A percentile compares a stretch with the other conserved stretches of the same genome.
These are phyloP conservation scores for Tephrocybe sp. DNA, from an alignment of 768 basidiomycete species.

Conservation along the genomic window DNA sequence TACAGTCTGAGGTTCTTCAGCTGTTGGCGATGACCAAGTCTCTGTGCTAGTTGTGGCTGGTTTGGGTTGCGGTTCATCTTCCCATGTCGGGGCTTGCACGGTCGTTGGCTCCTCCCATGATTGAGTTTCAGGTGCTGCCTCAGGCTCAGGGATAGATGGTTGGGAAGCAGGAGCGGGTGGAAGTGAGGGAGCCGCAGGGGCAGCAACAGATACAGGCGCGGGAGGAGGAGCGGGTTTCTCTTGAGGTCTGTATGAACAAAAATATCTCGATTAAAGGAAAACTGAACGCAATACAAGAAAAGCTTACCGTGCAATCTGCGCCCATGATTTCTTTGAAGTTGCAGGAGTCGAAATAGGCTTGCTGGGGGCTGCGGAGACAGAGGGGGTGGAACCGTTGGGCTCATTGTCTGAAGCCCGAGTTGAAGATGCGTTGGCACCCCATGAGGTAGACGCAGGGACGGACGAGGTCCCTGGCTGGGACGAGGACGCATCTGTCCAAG, in stretches of 20 bases:
- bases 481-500: conserved; percentile 28
- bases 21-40: conserved; percentile 30
- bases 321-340: conserved; percentile 81
- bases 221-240: conserved; percentile 55
- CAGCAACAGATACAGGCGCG: conserved; percentile 21
- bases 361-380: conserved; percentile 23
- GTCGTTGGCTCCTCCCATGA: conserved; percentile 78
- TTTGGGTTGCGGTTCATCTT: conserved; percentile 56
- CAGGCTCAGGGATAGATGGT: conserved; percentile 27
- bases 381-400: conserved; percentile 36
- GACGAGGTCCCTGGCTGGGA: conserved; percentile 30
- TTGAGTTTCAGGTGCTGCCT: conserved; percentile 31
- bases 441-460: conserved; percentile 27
- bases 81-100: conserved; percentile 64
- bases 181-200: conserved; percentile 20
- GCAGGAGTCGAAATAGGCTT: conserved; percentile 53
- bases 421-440: conserved; percentile 27
- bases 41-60: conserved; percentile 28
- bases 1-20: conserved; percentile 18
- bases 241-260: conserved; percentile 43
- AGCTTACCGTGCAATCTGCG: conserved; percentile 74
- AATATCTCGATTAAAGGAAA: conserved; percentile 5
- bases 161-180: conserved; percentile 30
- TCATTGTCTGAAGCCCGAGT: conserved; percentile 32
- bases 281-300: conserved; percentile 6